Base-by-base conservation (phyloP, 2,329 filamentous ascomycete species). In the Xylariaceae sp. region DNA sequence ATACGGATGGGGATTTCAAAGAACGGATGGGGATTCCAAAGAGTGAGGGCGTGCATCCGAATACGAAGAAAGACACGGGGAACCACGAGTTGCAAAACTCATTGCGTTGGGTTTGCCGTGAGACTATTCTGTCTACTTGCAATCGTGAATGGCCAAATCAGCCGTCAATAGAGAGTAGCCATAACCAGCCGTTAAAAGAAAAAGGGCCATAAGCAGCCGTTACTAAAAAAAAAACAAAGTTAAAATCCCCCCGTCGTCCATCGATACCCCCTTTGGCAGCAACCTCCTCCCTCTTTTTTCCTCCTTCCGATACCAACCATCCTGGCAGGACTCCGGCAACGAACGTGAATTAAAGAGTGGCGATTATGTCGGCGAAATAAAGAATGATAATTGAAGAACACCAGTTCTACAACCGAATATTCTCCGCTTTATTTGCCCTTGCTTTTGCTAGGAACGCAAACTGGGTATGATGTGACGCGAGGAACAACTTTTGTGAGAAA, bases 291-390 rank as follows among this genome's bases (percentile, higher is more conserved):
- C 55, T 30, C 47, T 34, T 47, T 55, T 39, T 9, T 60, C 58
- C 61, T 59, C 62, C 57, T 47, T 61, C 57, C 45, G 42, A 59
- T 64, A 62, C 61, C 61, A 54, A 62, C 66, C 35, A 53, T 53
- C 37, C 53, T 39, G 13, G 10, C 51, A 51, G 18, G 55, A 59
- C 13, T 11, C 45, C 34, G n/a, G 49, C 37, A 51, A 49, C 17
- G 34, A 52, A 58, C 37, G 18, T 50, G 56, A 57, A 62, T 62
- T 53, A 59, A n/a, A 39, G 18, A 48, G 37, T 13, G 37, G 37
- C 37, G 37, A 42, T 42, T 42, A 42, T 42, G 37, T 13, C 9
- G 9, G 37, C 11, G 37, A 42, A 10, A 13, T 13, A 42, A 42
- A 13, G 37, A 42, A 42, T 9, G 23, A 42, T 42, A 44, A 58